Conservation (phyloP, 495 filamentous ascomycete species). For the Copromyces sp. region DNA sequence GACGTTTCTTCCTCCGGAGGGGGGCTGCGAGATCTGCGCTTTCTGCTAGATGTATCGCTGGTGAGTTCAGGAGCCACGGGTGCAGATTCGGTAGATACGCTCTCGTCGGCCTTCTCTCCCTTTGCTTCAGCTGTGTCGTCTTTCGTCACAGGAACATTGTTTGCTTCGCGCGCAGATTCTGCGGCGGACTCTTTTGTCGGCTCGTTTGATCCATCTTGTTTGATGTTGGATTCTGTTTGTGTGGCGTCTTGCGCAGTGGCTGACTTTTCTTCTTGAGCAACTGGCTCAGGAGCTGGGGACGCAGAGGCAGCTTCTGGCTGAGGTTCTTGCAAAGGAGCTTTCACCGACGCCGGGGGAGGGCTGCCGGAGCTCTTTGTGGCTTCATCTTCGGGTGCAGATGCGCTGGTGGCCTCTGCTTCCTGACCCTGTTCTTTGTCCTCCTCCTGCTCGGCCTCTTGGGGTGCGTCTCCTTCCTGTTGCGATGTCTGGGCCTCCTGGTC, state of each 20-base stretch:
- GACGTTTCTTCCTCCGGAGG: conserved; percentile 37
- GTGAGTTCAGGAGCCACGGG: conserved; percentile 16
- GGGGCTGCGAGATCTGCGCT: conserved; percentile 62
- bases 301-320: neutral
- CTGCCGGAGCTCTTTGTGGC: conserved; percentile 4
- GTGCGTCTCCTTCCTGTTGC: neutral
- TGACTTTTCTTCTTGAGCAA: neutral
- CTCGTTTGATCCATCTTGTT: neutral
- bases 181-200: neutral
- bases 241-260: neutral
- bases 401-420: conserved; percentile 4
- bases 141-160: neutral
- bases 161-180: neutral
- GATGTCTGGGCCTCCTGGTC: conserved; percentile 5
- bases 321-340: conserved; percentile 1
- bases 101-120: neutral
- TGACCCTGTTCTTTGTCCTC: neutral
- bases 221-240: neutral
- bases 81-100: neutral
- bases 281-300: neutral
- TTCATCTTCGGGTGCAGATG: conserved; percentile 6
- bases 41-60: conserved; percentile 60
- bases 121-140: neutral
- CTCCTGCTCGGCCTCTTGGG: neutral
- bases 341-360: conserved; percentile 5